phyloP scores from a whole-genome alignment of 352 stramenopile genomes.

The Albugo candida region DNA sequence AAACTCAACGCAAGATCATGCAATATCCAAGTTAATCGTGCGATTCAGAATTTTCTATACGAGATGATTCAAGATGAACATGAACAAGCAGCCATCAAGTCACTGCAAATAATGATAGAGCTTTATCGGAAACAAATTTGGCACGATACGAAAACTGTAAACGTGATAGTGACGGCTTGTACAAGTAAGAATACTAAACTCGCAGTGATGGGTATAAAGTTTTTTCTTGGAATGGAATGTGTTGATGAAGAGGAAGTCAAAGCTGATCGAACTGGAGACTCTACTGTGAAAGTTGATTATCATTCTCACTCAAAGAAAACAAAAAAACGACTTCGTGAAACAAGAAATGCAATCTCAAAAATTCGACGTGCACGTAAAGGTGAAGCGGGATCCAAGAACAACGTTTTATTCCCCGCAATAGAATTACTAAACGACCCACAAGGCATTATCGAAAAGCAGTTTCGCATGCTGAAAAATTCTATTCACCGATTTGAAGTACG shows the following conservation, averaged over 20 bases:
- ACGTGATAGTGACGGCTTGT: conserved; percentile 90
- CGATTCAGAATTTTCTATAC: conserved; percentile 91
- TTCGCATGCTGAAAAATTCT: conserved; percentile 81
- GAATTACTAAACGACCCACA: conserved; percentile 95
- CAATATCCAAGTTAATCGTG: conserved; percentile 92
- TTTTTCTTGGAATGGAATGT: conserved; percentile 98
- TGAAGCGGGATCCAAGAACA: conserved; percentile 51
- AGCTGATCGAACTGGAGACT: conserved; percentile 75
- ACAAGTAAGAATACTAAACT: conserved; percentile 68
- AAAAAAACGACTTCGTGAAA: conserved; percentile 72
- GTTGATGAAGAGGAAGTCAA: conserved; percentile 88
- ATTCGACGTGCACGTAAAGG: conserved; percentile 75
- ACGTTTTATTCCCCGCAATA: conserved; percentile 84
- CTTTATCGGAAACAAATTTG: conserved; percentile 94
- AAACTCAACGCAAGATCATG: conserved; percentile 78
- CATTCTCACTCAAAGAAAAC: conserved; percentile 96
- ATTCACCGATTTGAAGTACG: conserved; percentile 86
- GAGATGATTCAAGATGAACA: conserved; percentile 84
- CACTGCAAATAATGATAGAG: conserved; percentile 84
- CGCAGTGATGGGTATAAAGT: conserved; percentile 85
- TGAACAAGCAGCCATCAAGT: conserved; percentile 74
- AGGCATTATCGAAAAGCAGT: conserved; percentile 83
- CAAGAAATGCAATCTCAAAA: conserved; percentile 74
- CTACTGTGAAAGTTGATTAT: conserved; percentile 77
- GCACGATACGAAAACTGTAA: conserved; percentile 92